phyloP scores from a whole-genome alignment of 2,329 filamentous ascomycete species.

The Colletotrichum sublineola region DNA sequence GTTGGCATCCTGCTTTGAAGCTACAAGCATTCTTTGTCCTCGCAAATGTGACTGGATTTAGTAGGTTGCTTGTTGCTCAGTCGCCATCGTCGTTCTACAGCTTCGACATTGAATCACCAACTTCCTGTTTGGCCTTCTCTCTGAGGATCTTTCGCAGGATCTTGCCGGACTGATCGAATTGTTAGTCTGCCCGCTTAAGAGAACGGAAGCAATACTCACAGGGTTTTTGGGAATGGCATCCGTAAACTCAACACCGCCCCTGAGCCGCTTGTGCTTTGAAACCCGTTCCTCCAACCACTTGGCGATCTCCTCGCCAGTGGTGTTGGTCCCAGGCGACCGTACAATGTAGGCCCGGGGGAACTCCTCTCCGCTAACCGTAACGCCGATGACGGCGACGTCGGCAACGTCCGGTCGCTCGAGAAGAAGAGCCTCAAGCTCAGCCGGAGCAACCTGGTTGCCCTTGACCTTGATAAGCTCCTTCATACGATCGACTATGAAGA shows the following conservation, averaged over 20 bases:
- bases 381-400: slow-evolving; percentile 75
- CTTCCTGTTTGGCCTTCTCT: slow-evolving; percentile 68
- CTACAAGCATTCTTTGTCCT: background rate
- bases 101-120: slow-evolving; percentile 53
- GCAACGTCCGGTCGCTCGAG: slow-evolving; percentile 61
- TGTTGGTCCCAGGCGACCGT: slow-evolving; percentile 56
- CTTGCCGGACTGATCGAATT: slow-evolving; percentile 68
- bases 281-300: slow-evolving; percentile 75
- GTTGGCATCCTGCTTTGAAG: background rate
- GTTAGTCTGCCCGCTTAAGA: slow-evolving; percentile 18
- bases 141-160: slow-evolving; percentile 72
- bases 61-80: too few species aligned
- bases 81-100: slow-evolving; percentile 2
- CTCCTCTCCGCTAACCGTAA: slow-evolving; percentile 68
- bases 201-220: slow-evolving; percentile 54
- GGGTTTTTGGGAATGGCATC: slow-evolving; percentile 73
- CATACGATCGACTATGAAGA: slow-evolving; percentile 79
- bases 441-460: slow-evolving; percentile 70
- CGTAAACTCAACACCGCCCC: slow-evolving; percentile 77
- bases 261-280: slow-evolving; percentile 74
- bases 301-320: slow-evolving; percentile 69
- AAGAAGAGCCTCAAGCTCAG: slow-evolving; percentile 59
- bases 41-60: background rate
- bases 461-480: slow-evolving; percentile 76
- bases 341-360: slow-evolving; percentile 74